Conservation (phyloP, 2,329 filamentous ascomycete genomes). For the Paracamarosporium sp. region DNA sequence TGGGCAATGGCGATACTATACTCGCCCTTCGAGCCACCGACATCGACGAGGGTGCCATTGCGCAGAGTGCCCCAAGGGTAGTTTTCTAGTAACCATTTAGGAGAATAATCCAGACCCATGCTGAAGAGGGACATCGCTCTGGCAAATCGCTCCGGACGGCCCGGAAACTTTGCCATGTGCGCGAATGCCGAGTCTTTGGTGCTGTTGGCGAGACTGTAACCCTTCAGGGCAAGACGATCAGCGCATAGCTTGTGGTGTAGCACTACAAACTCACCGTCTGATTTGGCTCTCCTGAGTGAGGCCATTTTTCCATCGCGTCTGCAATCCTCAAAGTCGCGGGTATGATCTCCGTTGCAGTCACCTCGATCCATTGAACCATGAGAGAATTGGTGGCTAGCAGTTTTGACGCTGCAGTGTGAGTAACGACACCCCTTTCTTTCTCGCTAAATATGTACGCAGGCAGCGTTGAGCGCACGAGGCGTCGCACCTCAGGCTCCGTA, state of each 20-base stretch:
- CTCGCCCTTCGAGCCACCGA: conserved; percentile 10
- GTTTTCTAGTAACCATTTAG: conserved; percentile 5
- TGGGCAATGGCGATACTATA: conserved; percentile 4
- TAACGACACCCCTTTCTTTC: conserved; percentile 1
- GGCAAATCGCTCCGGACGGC: conserved; percentile 1
- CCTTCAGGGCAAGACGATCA: neutral
- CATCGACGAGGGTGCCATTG: conserved; percentile 4
- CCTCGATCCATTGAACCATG: conserved; percentile 5
- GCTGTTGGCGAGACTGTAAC: conserved; percentile 5
- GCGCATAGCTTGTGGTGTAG: neutral
- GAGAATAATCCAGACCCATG: conserved; percentile 6
- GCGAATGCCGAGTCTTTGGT: conserved; percentile 5
- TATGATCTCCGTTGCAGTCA: conserved; percentile 1
- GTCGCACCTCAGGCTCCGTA: neutral
- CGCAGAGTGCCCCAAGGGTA: neutral
- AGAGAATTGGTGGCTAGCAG: neutral
- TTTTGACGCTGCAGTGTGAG: conserved; percentile 11
- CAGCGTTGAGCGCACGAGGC: conserved; percentile 6
- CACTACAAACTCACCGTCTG: neutral
- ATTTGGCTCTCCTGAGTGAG: conserved; percentile 6
- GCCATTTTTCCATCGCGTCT: conserved; percentile 14
- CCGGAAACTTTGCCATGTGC: conserved; percentile 6
- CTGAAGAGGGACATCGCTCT: conserved; percentile 4
- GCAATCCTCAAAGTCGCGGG: conserved; percentile 3
- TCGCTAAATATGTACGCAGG: conserved; percentile 10